These are phyloP conservation scores for Neurospora sp. DNA, from an alignment of 2,329 filamentous ascomycete genomes.

Conservation along the genomic window DNA sequence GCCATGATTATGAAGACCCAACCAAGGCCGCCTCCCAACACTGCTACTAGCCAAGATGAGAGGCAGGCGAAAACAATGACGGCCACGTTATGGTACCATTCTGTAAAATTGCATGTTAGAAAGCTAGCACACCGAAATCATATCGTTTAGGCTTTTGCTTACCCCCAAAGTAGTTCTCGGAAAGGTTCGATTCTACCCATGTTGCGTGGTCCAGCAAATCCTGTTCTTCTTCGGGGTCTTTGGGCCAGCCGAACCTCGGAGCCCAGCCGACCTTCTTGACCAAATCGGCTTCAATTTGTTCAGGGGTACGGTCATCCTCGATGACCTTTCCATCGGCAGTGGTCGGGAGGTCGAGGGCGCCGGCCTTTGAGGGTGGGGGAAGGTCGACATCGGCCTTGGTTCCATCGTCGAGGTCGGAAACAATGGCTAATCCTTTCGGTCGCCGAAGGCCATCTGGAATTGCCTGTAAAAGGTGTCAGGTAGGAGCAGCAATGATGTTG, in stretches of 20 bases:
- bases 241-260: conserved; percentile 68
- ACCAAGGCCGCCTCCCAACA: conserved; percentile 80
- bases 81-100: conserved; percentile 98
- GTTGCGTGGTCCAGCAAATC: conserved; percentile 81
- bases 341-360: conserved; percentile 47
- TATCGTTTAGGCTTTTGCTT: conserved; percentile 8
- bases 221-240: conserved; percentile 48
- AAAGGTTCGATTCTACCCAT: conserved; percentile 70
- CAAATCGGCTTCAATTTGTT: conserved; percentile 45
- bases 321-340: conserved; percentile 39
- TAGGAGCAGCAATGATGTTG: not conserved
- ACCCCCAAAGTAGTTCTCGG: conserved; percentile 88
- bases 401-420: conserved; percentile 71
- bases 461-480: conserved; percentile 32
- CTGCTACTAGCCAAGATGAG: conserved; percentile 78
- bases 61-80: conserved; percentile 90
- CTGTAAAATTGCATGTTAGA: conserved; percentile 30
- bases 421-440: conserved; percentile 58
- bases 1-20: conserved; percentile 95
- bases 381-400: conserved; percentile 64
- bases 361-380: conserved; percentile 62
- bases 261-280: conserved; percentile 70
- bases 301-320: conserved; percentile 39
- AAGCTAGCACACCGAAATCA: not conserved
- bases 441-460: conserved; percentile 54